A percentile compares a stretch with the other conserved stretches of the same genome.
Conservation (phyloP, 495 filamentous ascomycete species). For the Penicillium longicatenatum region DNA sequence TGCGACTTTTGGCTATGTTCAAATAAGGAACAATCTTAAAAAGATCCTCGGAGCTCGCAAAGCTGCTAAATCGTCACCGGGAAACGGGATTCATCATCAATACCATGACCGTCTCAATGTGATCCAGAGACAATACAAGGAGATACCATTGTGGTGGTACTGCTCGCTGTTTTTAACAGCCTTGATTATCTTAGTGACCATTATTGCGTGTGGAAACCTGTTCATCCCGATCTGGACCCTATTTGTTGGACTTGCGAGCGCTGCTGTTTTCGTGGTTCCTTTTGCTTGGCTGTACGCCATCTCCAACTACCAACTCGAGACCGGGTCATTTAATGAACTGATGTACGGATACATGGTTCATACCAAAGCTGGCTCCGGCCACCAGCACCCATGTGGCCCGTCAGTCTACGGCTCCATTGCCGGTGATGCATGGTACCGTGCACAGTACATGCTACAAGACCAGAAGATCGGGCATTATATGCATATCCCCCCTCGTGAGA, state of each 20-base stretch:
- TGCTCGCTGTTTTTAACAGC: conserved; percentile 44
- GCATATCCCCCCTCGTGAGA: conserved; percentile 45
- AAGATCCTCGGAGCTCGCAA: conserved; percentile 39
- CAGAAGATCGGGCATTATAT: conserved; percentile 53
- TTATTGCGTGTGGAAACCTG: conserved; percentile 47
- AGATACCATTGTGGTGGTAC: conserved; percentile 60
- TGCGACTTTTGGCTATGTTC: conserved; percentile 51
- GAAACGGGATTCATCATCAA: conserved; percentile 49
- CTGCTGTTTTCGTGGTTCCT: conserved; percentile 53
- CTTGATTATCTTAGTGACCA: conserved; percentile 49
- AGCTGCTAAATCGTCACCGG: conserved; percentile 15
- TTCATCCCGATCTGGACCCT: conserved; percentile 61
- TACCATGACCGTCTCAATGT: conserved; percentile 57
- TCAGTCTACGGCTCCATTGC: conserved; percentile 55
- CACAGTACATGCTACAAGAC: conserved; percentile 52
- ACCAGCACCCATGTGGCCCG: conserved; percentile 55
- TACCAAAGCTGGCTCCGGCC: conserved; percentile 35
- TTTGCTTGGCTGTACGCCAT: conserved; percentile 59
- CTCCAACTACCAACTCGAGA: conserved; percentile 55
- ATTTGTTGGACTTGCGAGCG: conserved; percentile 52
- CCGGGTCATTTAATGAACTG: conserved; percentile 57
- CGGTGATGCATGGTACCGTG: conserved; percentile 53
- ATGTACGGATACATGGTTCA: conserved; percentile 61
- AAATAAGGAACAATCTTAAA: conserved; percentile 42
- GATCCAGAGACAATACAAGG: conserved; percentile 55